Evolutionary conservation across 805 yeast species (phyloP), one percentile per base, ranked within the genome.

Genomic region (Schwanniomyces sp.): DNA sequence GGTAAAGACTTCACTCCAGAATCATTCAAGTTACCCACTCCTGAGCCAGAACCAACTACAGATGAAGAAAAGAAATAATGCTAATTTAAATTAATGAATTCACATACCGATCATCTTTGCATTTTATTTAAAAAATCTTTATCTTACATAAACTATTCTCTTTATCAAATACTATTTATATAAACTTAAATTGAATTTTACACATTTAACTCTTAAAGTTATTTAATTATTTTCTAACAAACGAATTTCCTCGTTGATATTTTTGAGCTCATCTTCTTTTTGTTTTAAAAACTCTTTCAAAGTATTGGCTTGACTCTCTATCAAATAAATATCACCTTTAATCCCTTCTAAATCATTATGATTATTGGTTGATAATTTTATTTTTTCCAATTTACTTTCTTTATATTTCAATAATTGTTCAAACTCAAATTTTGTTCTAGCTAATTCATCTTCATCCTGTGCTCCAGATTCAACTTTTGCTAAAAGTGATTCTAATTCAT

Each of bases 1-100:
- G 96, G 96, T 60, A 76, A 80, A 52, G 96, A 89, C 66, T 81
- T 77, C 55, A 82, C 92, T 21, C 96, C 96, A 6, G 91, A 84
- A 52, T 69, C 81, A 36, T 89, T 88, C 78, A 85, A 85, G 66
- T 81, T 89, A 61, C 96, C 96, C 44, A 78, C 83, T 43, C 95
- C 95, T 27, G 82, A 81, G 67, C 89, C 90, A 9, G 95, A 86
- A 66, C 83, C 86, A 30, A 63, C 63, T 53, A 60, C 61, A 47
- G 70, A 64, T 52, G 60, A 53, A 25, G 70, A 65, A 41, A 71
- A 72, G 61, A 63, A 67, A 57, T 58, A 56, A 39, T 14, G 29
- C 12, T 39, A 39, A 39, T 5, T 8, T 39, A 39, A 39, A n/a
- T 26, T 39, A 12, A 25, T 8, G 12, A 39, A 39, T 26, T 25